These are phyloP conservation scores for Lobosporangium transversale DNA, from an alignment of 192 early-diverging fungal genomes.

Conservation along the genomic window DNA sequence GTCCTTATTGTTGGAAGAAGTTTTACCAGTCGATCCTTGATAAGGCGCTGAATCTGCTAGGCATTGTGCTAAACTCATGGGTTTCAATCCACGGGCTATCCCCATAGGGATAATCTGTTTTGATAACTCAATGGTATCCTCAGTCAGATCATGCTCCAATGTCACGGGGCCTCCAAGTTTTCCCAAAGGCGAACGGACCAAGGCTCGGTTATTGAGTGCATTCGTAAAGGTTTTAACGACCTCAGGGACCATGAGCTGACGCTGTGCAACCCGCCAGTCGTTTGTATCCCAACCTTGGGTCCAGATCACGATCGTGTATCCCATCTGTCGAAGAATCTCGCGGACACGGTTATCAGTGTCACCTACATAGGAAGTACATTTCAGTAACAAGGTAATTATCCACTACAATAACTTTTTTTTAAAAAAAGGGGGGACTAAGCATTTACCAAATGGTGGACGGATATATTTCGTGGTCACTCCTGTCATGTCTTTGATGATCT, in stretches of 20 bases:
- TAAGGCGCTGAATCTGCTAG: constrained; percentile 30
- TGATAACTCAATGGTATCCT: constrained; percentile 50
- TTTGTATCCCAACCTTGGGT: constrained; percentile 58
- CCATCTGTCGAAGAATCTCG: constrained; percentile 62
- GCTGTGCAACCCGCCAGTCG: constrained; percentile 60
- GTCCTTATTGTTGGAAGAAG: not conserved
- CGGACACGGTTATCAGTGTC: constrained; percentile 75
- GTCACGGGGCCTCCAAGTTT: constrained; percentile 52
- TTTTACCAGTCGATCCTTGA: not conserved
- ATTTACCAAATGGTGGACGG: constrained; percentile 66
- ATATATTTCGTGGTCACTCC: constrained; percentile 64
- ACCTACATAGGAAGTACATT: constrained; percentile 3
- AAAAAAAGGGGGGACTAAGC: not conserved
- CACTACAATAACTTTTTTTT: not conserved
- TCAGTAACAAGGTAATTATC: not conserved
- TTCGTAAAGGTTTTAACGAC: constrained; percentile 25
- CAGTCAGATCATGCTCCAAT: constrained; percentile 60
- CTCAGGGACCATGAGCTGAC: constrained; percentile 16
- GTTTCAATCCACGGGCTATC: constrained; percentile 16
- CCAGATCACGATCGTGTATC: constrained; percentile 61
- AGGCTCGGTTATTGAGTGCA: constrained; percentile 41
- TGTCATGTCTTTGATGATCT: constrained; percentile 62
- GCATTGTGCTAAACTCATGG: constrained; percentile 41
- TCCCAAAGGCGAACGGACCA: constrained; percentile 28
- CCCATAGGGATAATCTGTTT: constrained; percentile 46